Base-by-base conservation (phyloP, 345 rosid genomes). In the Syzygium aromaticum region DNA sequence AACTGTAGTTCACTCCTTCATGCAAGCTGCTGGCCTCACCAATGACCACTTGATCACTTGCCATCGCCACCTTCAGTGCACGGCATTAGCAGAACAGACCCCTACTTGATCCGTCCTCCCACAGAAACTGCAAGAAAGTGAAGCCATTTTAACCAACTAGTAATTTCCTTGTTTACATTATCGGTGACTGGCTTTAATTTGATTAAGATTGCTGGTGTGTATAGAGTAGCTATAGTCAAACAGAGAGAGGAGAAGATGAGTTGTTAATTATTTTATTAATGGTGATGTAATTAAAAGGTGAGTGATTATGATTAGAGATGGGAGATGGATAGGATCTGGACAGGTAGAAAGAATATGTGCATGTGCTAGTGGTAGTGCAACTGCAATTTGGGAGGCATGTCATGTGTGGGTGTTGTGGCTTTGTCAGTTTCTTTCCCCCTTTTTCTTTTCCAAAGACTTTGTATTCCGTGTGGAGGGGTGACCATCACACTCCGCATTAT, bases 1-100 rank as follows among this genome's bases (percentile, higher is more conserved):
- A 8, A 93, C 95, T 4, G 92, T 93, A 86, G 91, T 94, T 84
- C 93, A 94, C 87, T 94, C 95, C 52, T 93, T 94, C 92, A 91
- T 94, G 96, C 95, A 94, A 88, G 94, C 95, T 38, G 92, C 92
- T 5, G 96, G 96, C 85, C 89, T 94, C 53, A 93, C 95, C 88
- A 94, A 93, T 84, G 96, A 93, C 87, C 96, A 94, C 88, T 86
- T 94, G 67, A 90, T 91, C 88, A 89, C 90, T 53, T 94, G 96
- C 89, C 93, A 91, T 84, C 83, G 95, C 38, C 94, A 93, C 89
- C 93, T 89, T 83, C 91, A 91, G 40, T 91, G 94, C 90, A 73
- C 3, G 27, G 49, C 21, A 73, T 40, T 73, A 73, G 25, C 80
- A 38, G 49, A 73, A 73, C 86, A 92, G 61, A 90, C 73, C 78